Evolutionary conservation across 2,329 filamentous ascomycete species (phyloP).

Genomic region (Penicillium sp.): DNA sequence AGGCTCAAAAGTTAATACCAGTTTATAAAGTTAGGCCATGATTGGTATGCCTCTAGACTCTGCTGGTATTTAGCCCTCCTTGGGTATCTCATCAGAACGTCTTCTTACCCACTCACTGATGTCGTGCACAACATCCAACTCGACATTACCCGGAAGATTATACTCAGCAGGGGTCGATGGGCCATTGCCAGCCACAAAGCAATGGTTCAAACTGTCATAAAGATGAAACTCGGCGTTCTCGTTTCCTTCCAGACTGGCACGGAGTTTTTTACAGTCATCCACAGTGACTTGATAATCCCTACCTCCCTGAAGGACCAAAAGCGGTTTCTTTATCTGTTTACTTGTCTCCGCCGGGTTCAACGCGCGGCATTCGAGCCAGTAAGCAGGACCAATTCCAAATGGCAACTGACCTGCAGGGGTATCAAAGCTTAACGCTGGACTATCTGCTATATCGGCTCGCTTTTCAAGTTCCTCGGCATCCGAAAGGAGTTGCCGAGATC

Average conservation of each 20-base stretch:
- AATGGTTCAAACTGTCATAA: not conserved
- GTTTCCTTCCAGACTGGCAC: not conserved
- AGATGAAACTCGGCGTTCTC: not conserved
- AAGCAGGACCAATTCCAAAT: not conserved
- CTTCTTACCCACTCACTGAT: not conserved
- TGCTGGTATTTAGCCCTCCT: too few species aligned
- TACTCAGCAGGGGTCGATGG: not conserved
- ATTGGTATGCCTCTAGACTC: too few species aligned
- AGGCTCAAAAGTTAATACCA: too few species aligned
- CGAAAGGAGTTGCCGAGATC: not conserved
- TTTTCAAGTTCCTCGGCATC: not conserved
- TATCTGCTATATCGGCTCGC: slow-evolving; percentile 1
- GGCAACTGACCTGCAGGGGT: not conserved
- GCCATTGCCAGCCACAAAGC: not conserved
- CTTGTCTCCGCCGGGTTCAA: not conserved
- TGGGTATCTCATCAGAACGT: too few species aligned
- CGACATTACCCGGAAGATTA: not conserved
- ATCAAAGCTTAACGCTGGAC: not conserved
- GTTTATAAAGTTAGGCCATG: too few species aligned
- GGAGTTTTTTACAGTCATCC: not conserved
- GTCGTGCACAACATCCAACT: not conserved
- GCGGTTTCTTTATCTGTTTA: not conserved
- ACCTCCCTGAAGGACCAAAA: not conserved
- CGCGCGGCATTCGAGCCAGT: not conserved
- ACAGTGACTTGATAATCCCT: not conserved